phyloP scores from a whole-genome alignment of 2,329 filamentous ascomycete genomes.

The Fusarium tuaranense region DNA sequence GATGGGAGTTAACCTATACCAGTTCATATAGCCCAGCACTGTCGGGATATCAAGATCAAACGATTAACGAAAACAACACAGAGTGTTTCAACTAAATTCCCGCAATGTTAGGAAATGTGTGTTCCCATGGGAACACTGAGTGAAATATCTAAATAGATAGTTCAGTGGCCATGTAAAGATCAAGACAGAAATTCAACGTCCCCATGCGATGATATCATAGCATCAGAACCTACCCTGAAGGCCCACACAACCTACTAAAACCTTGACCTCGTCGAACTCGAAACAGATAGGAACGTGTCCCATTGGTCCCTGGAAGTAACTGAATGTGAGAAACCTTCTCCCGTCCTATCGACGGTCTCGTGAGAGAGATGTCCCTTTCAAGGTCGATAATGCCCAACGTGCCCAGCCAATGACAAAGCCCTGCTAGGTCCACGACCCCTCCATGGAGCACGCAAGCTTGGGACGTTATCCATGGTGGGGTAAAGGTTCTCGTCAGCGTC shows the following conservation, averaged over 20 bases:
- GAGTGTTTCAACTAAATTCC: background rate
- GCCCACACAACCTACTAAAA: background rate
- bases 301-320: background rate
- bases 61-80: background rate
- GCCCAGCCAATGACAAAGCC: slow-evolving; percentile 34
- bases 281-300: background rate
- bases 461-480: slow-evolving; percentile 41
- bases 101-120: background rate
- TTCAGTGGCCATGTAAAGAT: background rate
- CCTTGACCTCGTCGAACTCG: background rate
- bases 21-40: background rate
- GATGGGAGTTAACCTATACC: background rate
- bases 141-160: background rate
- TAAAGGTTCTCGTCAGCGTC: slow-evolving; percentile 30
- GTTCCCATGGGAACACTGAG: background rate
- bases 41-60: background rate
- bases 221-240: background rate
- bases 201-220: background rate
- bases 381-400: slow-evolving; percentile 4
- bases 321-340: background rate
- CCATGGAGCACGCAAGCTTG: slow-evolving; percentile 39
- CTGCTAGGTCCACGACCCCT: slow-evolving; percentile 42
- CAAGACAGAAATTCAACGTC: background rate
- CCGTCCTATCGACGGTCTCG: background rate
- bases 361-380: background rate